Percentiles rank a stretch among this genome's conserved stretches.
These are phyloP conservation scores for Candida cerambycidarum DNA, from an alignment of 805 yeast genomes.

Conservation along the genomic window DNA sequence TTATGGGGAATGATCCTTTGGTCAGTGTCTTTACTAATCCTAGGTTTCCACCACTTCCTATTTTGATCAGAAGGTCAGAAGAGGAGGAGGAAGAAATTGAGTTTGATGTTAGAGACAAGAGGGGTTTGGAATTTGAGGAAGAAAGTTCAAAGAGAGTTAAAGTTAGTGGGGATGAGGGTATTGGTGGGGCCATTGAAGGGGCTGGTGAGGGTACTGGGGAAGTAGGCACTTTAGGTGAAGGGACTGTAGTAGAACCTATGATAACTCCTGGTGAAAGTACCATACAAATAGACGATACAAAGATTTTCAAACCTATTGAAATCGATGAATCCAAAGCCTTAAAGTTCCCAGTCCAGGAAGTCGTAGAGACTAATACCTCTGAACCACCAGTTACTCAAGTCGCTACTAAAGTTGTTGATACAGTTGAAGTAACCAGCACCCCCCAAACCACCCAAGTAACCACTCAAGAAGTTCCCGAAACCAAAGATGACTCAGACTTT, in stretches of 20 bases:
- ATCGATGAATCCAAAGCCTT: constrained; percentile 5
- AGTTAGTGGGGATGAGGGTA: too few species aligned
- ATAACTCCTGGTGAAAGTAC: too few species aligned
- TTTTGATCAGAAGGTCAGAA: constrained; percentile 21
- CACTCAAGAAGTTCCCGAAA: background rate
- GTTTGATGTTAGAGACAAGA: constrained; percentile 21
- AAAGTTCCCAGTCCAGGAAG: constrained; percentile 8
- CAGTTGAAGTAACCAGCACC: background rate
- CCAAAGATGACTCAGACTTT: constrained; percentile 39
- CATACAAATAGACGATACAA: background rate
- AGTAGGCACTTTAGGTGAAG: constrained; percentile 29
- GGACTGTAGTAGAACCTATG: constrained; percentile 11
- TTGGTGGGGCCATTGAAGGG: too few species aligned
- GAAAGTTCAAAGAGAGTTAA: constrained; percentile 10
- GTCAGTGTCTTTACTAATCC: constrained; percentile 70
- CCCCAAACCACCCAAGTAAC: background rate
- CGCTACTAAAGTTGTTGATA: too few species aligned
- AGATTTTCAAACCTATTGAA: background rate
- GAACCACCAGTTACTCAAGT: background rate
- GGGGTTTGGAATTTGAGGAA: constrained; percentile 25
- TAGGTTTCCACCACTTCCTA: constrained; percentile 59
- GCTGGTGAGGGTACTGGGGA: background rate
- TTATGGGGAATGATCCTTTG: constrained; percentile 50
- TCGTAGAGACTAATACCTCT: background rate
- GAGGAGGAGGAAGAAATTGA: constrained; percentile 42